Conservation (phyloP, 2,329 filamentous ascomycete genomes). For the Nannizzia gypsea region DNA sequence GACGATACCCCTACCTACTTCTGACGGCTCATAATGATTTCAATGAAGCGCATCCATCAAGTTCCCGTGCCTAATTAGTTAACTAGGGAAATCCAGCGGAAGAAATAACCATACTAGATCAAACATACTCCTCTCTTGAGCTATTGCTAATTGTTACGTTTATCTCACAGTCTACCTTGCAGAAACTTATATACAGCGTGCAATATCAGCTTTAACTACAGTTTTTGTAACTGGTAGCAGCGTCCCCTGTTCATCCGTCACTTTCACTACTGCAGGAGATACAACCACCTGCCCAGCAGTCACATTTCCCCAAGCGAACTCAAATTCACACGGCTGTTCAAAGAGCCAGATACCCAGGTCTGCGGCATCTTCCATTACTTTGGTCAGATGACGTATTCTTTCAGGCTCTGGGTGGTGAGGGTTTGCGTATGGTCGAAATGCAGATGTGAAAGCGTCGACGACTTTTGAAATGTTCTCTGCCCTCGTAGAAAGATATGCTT, state of each 20-base stretch:
- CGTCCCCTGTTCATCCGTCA: slow-evolving; percentile 16
- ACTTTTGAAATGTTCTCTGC: background rate
- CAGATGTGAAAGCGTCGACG: slow-evolving; percentile 12
- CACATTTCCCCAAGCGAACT: slow-evolving; percentile 12
- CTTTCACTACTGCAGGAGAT: slow-evolving; percentile 17
- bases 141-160: background rate
- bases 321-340: slow-evolving; percentile 19
- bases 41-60: too few relatives aligned
- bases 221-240: slow-evolving; percentile 12
- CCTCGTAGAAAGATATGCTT: slow-evolving; percentile 1
- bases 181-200: background rate
- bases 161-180: background rate
- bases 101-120: too few relatives aligned
- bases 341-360: slow-evolving; percentile 21
- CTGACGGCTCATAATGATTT: too few relatives aligned
- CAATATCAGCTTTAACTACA: slow-evolving; percentile 10
- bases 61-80: too few relatives aligned
- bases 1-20: too few relatives aligned
- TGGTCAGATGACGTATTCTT: slow-evolving; percentile 15
- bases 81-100: too few relatives aligned
- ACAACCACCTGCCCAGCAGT: slow-evolving; percentile 6
- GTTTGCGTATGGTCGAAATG: slow-evolving; percentile 18
- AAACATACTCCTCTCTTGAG: too few relatives aligned
- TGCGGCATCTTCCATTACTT: slow-evolving; percentile 15
- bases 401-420: slow-evolving; percentile 11